Evolutionary conservation across 176 grass and related monocot genomes (phyloP).

Genomic region (Aegilops sharonensis): DNA sequence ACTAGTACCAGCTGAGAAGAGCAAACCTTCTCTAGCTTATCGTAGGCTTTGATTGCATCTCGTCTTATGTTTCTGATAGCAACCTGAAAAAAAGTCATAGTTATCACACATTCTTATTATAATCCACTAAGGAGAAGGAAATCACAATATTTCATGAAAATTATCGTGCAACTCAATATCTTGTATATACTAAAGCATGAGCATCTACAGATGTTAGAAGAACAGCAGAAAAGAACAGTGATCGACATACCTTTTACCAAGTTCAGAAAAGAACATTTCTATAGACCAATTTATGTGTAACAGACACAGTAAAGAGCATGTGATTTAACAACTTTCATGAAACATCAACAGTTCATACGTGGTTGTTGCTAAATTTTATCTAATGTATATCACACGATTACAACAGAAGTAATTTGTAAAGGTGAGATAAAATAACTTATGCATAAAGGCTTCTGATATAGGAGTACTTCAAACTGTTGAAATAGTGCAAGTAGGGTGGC

Average conservation of each 20-base stretch:
- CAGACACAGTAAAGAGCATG: not conserved
- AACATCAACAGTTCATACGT: not conserved
- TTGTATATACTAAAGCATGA: not conserved
- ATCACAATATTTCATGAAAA: not conserved
- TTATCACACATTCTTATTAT: not conserved
- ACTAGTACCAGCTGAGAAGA: slow-evolving; percentile 24
- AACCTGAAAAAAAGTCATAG: slow-evolving; percentile 49
- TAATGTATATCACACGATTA: not conserved
- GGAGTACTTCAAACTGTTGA: not conserved
- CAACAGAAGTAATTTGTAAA: not conserved
- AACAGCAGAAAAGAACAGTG: not conserved
- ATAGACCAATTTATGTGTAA: slow-evolving; percentile 16
- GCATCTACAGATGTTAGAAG: not conserved
- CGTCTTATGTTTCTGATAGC: slow-evolving; percentile 93
- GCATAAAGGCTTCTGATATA: not conserved
- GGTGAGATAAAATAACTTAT: not conserved
- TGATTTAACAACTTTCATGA: not conserved
- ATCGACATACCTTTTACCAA: not conserved
- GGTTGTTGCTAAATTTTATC: not conserved
- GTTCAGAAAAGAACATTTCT: not conserved
- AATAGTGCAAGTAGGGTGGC: not conserved
- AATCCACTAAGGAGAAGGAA: not conserved
- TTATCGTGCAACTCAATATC: not conserved
- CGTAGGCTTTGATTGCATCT: slow-evolving; percentile 91
- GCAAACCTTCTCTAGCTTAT: slow-evolving; percentile 97